These are phyloP conservation scores for Dryas integrifolia DNA, from an alignment of 331 rosid genomes.

Conservation along the genomic window DNA sequence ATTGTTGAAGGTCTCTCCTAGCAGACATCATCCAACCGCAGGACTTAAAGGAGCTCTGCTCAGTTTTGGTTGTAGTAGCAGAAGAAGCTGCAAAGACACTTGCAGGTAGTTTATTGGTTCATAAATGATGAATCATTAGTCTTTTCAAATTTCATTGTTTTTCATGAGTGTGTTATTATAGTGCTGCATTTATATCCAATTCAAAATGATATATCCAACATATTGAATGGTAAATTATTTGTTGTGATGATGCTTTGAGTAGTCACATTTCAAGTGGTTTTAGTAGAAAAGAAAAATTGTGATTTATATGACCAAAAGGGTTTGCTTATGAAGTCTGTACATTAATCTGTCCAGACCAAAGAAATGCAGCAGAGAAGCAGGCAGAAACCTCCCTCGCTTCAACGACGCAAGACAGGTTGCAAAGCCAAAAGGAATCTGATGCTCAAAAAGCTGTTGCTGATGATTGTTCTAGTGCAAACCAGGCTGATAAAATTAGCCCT, in stretches of 20 bases:
- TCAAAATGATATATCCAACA: neutral
- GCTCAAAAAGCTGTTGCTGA: slow-evolving; percentile 57
- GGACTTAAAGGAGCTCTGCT: slow-evolving; percentile 88
- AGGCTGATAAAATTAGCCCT: slow-evolving; percentile 50
- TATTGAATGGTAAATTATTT: neutral
- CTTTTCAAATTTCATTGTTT: slow-evolving; percentile 18
- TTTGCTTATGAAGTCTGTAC: slow-evolving; percentile 6
- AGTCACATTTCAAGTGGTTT: neutral
- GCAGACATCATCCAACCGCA: slow-evolving; percentile 93
- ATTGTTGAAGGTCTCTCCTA: slow-evolving; percentile 71
- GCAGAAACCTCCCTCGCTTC: slow-evolving; percentile 63
- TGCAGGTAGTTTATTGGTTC: slow-evolving; percentile 48
- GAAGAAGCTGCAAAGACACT: slow-evolving; percentile 77
- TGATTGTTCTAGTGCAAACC: slow-evolving; percentile 70
- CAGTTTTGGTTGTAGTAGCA: slow-evolving; percentile 73
- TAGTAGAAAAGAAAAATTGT: neutral
- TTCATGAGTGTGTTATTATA: neutral
- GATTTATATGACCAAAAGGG: neutral
- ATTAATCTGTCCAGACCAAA: slow-evolving; percentile 52
- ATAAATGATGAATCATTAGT: neutral
- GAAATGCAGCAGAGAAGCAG: slow-evolving; percentile 50
- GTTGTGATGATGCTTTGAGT: neutral
- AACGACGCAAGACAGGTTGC: slow-evolving; percentile 59
- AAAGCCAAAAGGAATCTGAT: slow-evolving; percentile 46
- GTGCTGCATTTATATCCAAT: neutral